Evolutionary conservation across 805 yeast species (phyloP).

Genomic region (Sugiyamaella valdiviana): DNA sequence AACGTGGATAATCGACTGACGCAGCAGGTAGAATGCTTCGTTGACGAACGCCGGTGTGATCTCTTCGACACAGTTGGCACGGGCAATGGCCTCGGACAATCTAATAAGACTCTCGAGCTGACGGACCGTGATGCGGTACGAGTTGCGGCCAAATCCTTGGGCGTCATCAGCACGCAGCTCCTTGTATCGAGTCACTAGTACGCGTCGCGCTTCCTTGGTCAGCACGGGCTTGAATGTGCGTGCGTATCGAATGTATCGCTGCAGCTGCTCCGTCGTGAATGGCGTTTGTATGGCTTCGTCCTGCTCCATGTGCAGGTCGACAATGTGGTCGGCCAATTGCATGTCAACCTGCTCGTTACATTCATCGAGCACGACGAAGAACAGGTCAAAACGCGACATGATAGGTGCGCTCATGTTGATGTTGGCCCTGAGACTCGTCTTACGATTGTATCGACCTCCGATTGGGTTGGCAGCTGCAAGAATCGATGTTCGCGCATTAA

Average conservation of each 20-base stretch:
- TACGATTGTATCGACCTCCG: slow-evolving; percentile 93
- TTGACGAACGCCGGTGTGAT: slow-evolving; percentile 80
- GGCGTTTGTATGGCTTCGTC: slow-evolving; percentile 91
- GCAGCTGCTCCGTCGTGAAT: slow-evolving; percentile 77
- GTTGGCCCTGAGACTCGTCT: slow-evolving; percentile 74
- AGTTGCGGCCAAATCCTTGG: slow-evolving; percentile 71
- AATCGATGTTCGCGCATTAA: slow-evolving; percentile 93
- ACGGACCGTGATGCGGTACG: slow-evolving; percentile 93
- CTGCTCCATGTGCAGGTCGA: slow-evolving; percentile 81
- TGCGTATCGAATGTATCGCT: slow-evolving; percentile 86
- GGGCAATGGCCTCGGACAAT: slow-evolving; percentile 90
- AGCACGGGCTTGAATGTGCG: slow-evolving; percentile 86
- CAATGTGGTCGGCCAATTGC: slow-evolving; percentile 86
- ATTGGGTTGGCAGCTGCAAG: slow-evolving; percentile 98
- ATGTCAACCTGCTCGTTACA: slow-evolving; percentile 88
- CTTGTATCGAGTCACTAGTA: slow-evolving; percentile 70
- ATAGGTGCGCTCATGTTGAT: slow-evolving; percentile 96
- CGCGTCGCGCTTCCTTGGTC: slow-evolving; percentile 73
- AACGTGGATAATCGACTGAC: slow-evolving; percentile 88
- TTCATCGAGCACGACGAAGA: slow-evolving; percentile 91
- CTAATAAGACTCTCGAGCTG: slow-evolving; percentile 93
- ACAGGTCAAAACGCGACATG: slow-evolving; percentile 95
- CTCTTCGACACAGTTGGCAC: slow-evolving; percentile 90
- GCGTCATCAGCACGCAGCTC: slow-evolving; percentile 86
- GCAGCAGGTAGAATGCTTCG: slow-evolving; percentile 84